Conservation (phyloP, 2,329 filamentous ascomycete species). For the Biscogniauxia sp. region DNA sequence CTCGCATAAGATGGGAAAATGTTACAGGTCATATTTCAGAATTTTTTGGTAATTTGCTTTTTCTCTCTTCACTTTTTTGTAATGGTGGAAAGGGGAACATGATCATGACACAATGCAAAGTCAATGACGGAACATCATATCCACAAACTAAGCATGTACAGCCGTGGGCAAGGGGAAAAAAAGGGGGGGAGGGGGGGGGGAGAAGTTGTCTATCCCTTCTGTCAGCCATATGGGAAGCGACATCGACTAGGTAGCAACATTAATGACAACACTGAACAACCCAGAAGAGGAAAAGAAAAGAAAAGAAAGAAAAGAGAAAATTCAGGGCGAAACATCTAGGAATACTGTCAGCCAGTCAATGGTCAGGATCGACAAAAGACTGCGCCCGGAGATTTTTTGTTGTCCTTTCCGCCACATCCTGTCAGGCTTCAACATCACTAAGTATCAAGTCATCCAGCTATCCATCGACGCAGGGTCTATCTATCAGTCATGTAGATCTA, state of each 20-base stretch:
- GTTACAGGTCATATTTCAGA: slow-evolving; percentile 11
- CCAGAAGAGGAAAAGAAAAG: background rate
- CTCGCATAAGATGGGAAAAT: background rate
- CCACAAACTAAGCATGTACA: background rate
- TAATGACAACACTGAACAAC: background rate
- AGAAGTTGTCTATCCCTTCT: background rate
- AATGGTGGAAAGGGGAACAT: background rate
- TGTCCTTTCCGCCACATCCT: background rate
- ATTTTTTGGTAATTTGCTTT: background rate
- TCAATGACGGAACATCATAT: background rate
- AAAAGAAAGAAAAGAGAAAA: background rate
- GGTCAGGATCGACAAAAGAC: background rate
- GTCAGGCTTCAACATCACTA: background rate
- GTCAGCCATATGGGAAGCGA: background rate
- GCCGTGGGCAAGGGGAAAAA: background rate
- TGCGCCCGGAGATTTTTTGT: background rate
- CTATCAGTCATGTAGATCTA: background rate
- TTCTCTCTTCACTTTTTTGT: background rate
- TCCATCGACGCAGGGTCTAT: background rate
- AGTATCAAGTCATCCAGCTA: background rate
- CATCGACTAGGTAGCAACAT: no score
- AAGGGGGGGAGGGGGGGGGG: no score
- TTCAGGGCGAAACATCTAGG: background rate
- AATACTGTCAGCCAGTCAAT: background rate
- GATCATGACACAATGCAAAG: background rate